Evolutionary conservation across 352 stramenopile species (phyloP).

Genomic region (Globisporangium splendens): DNA sequence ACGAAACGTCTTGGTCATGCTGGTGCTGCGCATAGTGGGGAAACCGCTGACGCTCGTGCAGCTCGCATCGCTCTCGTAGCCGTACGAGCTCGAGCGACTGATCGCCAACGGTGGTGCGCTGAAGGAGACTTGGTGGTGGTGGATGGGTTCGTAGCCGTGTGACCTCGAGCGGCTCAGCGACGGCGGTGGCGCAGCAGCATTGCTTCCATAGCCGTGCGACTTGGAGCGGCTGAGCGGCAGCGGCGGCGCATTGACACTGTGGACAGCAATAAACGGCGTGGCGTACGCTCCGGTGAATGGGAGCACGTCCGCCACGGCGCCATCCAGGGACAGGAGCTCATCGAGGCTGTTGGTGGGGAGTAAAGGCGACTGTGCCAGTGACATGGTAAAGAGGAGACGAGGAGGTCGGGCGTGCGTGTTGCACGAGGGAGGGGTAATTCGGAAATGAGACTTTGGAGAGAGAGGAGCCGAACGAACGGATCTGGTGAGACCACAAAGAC

Average conservation of each 20-base stretch:
- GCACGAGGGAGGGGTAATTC: constrained; percentile 7
- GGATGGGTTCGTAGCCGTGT: constrained; percentile 1
- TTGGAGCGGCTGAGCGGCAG: neutral
- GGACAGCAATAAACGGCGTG: constrained; percentile 4
- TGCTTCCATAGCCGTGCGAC: neutral
- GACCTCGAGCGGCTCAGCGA: constrained; percentile 2
- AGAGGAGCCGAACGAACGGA: neutral
- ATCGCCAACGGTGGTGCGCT: no score
- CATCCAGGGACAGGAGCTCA: constrained; percentile 5
- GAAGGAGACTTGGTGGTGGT: no score
- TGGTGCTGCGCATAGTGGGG: neutral
- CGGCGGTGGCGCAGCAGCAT: neutral
- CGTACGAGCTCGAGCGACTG: constrained; percentile 2
- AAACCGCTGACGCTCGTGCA: constrained; percentile 1
- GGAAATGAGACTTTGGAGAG: constrained; percentile 4
- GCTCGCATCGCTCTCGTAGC: constrained; percentile 6
- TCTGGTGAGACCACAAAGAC: neutral
- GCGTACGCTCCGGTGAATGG: constrained; percentile 3
- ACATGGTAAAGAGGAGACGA: constrained; percentile 2
- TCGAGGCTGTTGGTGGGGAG: neutral
- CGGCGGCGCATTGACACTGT: neutral
- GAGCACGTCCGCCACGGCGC: neutral
- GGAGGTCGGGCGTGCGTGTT: neutral
- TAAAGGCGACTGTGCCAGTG: constrained; percentile 17
- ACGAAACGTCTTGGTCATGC: neutral